Base-by-base conservation (phyloP, 306 rosid species). In the Rosa rugosa region DNA sequence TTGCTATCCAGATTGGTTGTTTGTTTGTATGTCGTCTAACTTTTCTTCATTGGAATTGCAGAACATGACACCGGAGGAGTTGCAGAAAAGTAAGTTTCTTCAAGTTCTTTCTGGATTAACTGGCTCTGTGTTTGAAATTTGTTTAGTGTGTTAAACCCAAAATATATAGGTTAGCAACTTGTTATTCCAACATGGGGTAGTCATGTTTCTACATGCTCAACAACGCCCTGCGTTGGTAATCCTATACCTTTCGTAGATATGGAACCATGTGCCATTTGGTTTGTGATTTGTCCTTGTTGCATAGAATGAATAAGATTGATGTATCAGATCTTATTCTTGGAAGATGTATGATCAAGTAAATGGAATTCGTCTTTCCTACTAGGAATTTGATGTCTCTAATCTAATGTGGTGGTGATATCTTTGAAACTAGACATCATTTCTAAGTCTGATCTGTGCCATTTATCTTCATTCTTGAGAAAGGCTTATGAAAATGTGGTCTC, bases 61-160 rank as follows among this genome's bases (percentile, higher is more conserved):
- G 99, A 87, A 89, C 36, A 56, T 91, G 84, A 88, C 97, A 11
- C 99, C 99, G 20, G 95, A 88, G 78, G 92, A 92, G 83, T 86
- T 94, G 83, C 97, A 91, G 78, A 87, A 89, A 88, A 74, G 99
- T 92, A 83, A 80, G 97, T 88, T 79, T 44, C 0, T 8, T 34
- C 5, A 42, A 5, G 22, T 66, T 25, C 11, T 73, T 76, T 72
- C 50, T 71, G 54, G 64, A 8, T 54, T 57, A 41, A 74, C 75
- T 73, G 50, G 42, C 80, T 75, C 49, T 59, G 47, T 17, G 36
- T 46, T 22, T 25, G 23, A 53, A 70, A 64, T n/a, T 59, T 73
- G 78, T 63, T 77, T 31, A 31, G 8, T 13, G 8, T 6, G 14
- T 63, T 63, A 9, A 27, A 22, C 50, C 71, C 56, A 16, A 87